Evolutionary conservation across 1,284 basidiomycete genomes (phyloP).

Genomic region (Leccinum ambiguum): DNA sequence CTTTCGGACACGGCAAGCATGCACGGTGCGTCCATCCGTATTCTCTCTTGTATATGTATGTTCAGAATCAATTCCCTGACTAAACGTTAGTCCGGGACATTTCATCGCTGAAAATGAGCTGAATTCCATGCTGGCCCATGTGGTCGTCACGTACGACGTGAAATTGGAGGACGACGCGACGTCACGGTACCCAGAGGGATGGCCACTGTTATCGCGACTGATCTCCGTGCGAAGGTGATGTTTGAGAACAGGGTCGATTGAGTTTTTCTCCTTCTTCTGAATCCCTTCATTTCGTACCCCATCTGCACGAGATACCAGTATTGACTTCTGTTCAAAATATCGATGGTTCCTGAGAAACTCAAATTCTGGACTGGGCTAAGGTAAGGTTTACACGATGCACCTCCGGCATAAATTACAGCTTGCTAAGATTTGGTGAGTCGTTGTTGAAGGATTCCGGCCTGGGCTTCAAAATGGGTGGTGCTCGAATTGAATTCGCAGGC

Average conservation of each 20-base stretch:
- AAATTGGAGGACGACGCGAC: conserved; percentile 26
- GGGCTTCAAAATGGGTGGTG: not conserved
- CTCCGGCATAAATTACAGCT: not conserved
- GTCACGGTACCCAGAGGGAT: conserved; percentile 21
- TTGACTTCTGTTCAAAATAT: not conserved
- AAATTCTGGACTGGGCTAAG: not conserved
- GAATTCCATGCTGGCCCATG: conserved; percentile 32
- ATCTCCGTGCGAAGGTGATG: conserved; percentile 16
- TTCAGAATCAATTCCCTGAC: not conserved
- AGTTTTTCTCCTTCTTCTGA: not conserved
- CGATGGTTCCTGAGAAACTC: not conserved
- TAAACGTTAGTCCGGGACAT: conserved; percentile 14
- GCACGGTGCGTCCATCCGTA: conserved; percentile 11
- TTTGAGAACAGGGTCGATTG: conserved; percentile 16
- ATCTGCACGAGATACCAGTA: not conserved
- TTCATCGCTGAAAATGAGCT: conserved; percentile 23
- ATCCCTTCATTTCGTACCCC: not conserved
- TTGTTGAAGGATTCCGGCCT: not conserved
- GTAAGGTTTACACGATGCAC: not conserved
- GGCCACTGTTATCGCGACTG: not conserved
- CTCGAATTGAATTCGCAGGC: not conserved
- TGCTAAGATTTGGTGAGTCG: not conserved
- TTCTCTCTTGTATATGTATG: not conserved
- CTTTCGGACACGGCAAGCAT: conserved; percentile 19
- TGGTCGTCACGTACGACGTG: conserved; percentile 33